Percentiles rank a stretch among this genome's conserved stretches.
Evolutionary conservation across 768 basidiomycete genomes (phyloP).

Genomic region (Lactarius hatsudake): DNA sequence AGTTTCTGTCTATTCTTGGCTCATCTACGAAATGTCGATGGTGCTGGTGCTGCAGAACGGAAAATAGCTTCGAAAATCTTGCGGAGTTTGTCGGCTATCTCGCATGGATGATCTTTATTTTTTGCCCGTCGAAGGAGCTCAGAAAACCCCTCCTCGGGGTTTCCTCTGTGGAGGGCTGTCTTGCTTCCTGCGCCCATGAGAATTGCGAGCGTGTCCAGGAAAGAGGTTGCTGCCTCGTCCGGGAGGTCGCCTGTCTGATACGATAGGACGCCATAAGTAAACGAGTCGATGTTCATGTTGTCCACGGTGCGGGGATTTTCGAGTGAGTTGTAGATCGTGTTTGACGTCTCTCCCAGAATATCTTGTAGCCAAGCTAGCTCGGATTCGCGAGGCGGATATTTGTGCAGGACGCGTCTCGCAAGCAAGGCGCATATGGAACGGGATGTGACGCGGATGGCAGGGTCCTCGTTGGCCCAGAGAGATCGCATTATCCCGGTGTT

Average conservation of each 20-base stretch:
- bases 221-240: not conserved
- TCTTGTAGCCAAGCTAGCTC: conserved; percentile 15
- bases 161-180: not conserved
- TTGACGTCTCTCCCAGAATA: conserved; percentile 1
- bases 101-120: conserved; percentile 31
- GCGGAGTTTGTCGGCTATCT: conserved; percentile 17
- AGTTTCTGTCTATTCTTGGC: not conserved
- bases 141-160: not conserved
- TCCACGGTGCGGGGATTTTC: not conserved
- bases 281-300: conserved; percentile 12
- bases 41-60: not conserved
- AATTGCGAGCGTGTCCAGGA: conserved; percentile 11
- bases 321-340: conserved; percentile 5
- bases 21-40: not conserved
- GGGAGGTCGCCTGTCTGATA: not conserved
- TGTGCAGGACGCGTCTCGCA: conserved; percentile 7
- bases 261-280: conserved; percentile 6
- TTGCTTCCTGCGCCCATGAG: not conserved
- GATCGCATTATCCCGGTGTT: conserved; percentile 1
- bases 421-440: conserved; percentile 17
- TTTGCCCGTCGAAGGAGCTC: not conserved
- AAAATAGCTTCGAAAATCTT: conserved; percentile 3
- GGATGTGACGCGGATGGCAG: conserved; percentile 4
- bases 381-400: not conserved
- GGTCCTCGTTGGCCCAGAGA: conserved; percentile 11